Evolutionary conservation across 164 flowering plant genomes (phyloP).

Genomic region (Vitis labrusca): DNA sequence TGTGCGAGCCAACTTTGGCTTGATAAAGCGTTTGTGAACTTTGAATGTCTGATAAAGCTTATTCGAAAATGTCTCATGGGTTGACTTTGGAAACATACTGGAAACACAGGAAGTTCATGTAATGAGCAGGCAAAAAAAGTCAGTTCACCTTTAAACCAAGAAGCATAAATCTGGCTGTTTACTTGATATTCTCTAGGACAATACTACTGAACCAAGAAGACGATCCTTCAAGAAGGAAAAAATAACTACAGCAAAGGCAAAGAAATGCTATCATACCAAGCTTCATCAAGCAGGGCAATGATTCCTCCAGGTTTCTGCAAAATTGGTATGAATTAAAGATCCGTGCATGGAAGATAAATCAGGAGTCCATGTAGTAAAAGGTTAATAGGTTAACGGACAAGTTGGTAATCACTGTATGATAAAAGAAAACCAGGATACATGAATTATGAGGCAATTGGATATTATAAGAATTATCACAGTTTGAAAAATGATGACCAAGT

Average conservation of each 20-base stretch:
- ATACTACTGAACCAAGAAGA: background rate
- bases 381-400: background rate
- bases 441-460: background rate
- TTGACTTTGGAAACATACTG: slow-evolving; percentile 97
- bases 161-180: background rate
- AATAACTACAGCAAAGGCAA: background rate
- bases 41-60: slow-evolving; percentile 88
- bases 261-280: slow-evolving; percentile 54
- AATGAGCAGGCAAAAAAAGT: slow-evolving; percentile 1
- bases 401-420: background rate
- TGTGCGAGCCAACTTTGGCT: slow-evolving; percentile 80
- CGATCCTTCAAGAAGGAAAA: background rate
- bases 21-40: slow-evolving; percentile 71
- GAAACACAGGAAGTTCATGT: slow-evolving; percentile 14
- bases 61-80: slow-evolving; percentile 82
- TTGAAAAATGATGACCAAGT: background rate
- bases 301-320: slow-evolving; percentile 94
- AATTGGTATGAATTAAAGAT: slow-evolving; percentile 14
- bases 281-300: slow-evolving; percentile 86
- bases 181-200: background rate
- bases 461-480: background rate
- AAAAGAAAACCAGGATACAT: background rate
- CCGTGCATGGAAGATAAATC: background rate
- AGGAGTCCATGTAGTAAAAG: background rate
- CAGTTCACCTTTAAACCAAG: background rate